phyloP scores from a whole-genome alignment of 257 asterid genomes.

The Salvia miltiorrhiza region DNA sequence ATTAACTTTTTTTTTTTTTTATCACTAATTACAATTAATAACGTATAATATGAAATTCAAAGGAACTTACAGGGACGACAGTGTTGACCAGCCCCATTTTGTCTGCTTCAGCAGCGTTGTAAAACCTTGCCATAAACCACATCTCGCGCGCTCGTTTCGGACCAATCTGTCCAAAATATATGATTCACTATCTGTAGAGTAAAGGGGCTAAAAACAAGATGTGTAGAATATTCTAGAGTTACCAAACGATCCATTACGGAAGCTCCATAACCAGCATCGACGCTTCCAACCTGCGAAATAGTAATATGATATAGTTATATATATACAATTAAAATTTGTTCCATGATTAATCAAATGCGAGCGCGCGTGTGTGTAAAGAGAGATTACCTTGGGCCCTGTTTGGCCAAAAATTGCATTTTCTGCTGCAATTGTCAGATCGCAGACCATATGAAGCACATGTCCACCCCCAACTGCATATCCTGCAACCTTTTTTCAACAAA shows the following conservation, averaged over 20 bases:
- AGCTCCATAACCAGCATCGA: slow-evolving; percentile 96
- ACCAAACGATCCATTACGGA: slow-evolving; percentile 93
- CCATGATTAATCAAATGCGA: background rate
- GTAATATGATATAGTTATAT: background rate
- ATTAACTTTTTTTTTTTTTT: too few species aligned
- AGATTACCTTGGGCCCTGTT: slow-evolving; percentile 87
- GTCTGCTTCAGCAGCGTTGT: slow-evolving; percentile 79
- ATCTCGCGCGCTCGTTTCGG: slow-evolving; percentile 92
- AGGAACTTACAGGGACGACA: slow-evolving; percentile 74
- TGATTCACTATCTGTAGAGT: background rate
- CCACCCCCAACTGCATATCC: slow-evolving; percentile 99
- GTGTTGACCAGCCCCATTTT: slow-evolving; percentile 93
- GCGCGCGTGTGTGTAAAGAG: background rate
- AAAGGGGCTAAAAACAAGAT: background rate
- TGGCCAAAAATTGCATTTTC: slow-evolving; percentile 94
- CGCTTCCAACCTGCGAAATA: slow-evolving; percentile 79
- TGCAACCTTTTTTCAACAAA: slow-evolving; percentile 63
- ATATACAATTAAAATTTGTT: background rate
- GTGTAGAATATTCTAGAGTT: background rate
- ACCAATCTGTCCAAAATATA: slow-evolving; percentile 48
- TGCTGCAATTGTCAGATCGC: slow-evolving; percentile 93
- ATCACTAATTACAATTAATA: too few species aligned
- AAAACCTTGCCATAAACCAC: slow-evolving; percentile 87
- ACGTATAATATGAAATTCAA: too few species aligned
- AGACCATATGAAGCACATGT: slow-evolving; percentile 92